Evolutionary conservation across 176 grass and related monocot species (phyloP).

Genomic region (Calamus simplicifolius): DNA sequence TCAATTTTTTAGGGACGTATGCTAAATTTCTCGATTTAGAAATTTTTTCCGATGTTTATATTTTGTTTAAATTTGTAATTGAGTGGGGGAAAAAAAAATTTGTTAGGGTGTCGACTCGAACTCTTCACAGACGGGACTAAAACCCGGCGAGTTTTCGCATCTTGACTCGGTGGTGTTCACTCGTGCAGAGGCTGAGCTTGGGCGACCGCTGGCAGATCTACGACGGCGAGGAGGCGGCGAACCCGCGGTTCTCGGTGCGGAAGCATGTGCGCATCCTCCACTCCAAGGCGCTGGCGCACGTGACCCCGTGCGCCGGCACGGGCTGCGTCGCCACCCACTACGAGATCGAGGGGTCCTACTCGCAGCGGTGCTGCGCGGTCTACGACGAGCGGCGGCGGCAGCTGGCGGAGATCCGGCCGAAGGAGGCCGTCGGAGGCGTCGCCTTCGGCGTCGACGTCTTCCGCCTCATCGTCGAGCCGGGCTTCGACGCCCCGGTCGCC

Average conservation of each 20-base stretch:
- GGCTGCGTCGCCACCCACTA: not conserved
- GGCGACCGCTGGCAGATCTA: conserved; percentile 19
- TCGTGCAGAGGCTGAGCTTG: conserved; percentile 11
- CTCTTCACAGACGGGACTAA: no score
- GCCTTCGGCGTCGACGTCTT: conserved; percentile 18
- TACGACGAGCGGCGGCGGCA: conserved; percentile 5
- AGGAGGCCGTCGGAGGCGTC: conserved; percentile 5
- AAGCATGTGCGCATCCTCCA: conserved; percentile 6
- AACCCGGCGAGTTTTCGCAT: no score
- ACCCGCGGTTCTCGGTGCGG: conserved; percentile 9
- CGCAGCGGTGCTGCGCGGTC: conserved; percentile 12
- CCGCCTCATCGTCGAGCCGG: conserved; percentile 22
- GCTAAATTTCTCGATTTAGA: no score
- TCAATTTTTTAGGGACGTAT: no score
- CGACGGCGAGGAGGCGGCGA: conserved; percentile 8
- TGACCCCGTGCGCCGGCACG: conserved; percentile 4
- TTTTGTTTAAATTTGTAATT: no score
- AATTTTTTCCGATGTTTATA: no score
- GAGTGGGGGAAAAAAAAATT: no score
- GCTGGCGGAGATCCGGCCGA: conserved; percentile 8
- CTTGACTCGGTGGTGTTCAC: no score
- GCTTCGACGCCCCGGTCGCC: conserved; percentile 14
- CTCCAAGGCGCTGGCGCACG: conserved; percentile 13
- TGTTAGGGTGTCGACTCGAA: no score
- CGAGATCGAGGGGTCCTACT: conserved; percentile 18